These are phyloP conservation scores for Diplodia mutila DNA, from an alignment of 2,329 filamentous ascomycete genomes.

Conservation along the genomic window DNA sequence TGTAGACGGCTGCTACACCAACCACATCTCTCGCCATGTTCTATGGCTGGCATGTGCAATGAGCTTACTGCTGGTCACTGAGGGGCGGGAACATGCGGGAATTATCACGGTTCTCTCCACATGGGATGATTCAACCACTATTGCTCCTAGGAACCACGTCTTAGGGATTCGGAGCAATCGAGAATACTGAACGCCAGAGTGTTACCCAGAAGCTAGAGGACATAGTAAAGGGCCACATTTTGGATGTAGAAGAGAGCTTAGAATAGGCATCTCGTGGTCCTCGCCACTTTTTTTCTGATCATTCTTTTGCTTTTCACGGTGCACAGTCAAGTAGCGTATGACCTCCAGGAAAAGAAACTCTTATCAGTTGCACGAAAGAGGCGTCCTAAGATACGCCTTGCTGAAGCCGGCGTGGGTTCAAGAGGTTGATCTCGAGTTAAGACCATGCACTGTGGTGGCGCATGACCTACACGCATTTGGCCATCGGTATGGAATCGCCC, in stretches of 20 bases:
- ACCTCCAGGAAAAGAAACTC: neutral
- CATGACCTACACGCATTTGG: neutral
- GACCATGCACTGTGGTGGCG: too few relatives aligned
- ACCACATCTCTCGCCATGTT: neutral
- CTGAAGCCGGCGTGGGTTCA: too few relatives aligned
- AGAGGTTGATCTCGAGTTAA: too few relatives aligned
- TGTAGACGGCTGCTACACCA: conserved; percentile 19
- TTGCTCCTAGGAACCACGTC: neutral
- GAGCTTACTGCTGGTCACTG: neutral
- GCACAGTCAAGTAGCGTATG: neutral
- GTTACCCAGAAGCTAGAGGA: neutral
- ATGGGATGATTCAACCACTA: neutral
- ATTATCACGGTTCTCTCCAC: neutral
- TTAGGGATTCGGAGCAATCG: neutral
- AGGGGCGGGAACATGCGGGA: neutral
- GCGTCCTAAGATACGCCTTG: too few relatives aligned
- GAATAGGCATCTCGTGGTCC: neutral
- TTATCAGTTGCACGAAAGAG: neutral
- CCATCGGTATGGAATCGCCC: neutral
- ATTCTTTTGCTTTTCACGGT: neutral
- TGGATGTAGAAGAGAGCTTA: neutral
- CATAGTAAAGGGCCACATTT: neutral
- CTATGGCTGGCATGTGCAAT: conserved; percentile 3
- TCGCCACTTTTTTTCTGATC: neutral
- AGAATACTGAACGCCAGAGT: too few relatives aligned